Evolutionary conservation across 2,329 filamentous ascomycete species (phyloP).

Genomic region (Aspergillus awamori): DNA sequence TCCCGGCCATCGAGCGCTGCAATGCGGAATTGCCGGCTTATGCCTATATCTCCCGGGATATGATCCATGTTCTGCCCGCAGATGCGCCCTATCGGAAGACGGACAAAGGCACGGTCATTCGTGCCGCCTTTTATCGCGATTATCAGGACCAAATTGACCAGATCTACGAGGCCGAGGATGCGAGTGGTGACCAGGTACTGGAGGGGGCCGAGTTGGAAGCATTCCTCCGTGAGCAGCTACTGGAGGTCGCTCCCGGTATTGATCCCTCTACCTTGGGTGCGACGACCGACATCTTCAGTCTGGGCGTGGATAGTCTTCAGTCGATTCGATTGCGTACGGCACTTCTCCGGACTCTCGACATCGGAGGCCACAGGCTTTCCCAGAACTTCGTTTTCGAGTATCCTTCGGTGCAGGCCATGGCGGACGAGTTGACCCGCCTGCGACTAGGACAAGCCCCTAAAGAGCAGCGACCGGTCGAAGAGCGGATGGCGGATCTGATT

Average conservation of each 20-base stretch:
- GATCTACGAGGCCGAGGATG: constrained; percentile 21
- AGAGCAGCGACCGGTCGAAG: constrained; percentile 34
- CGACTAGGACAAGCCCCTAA: background rate
- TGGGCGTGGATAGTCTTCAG: constrained; percentile 29
- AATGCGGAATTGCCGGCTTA: constrained; percentile 53
- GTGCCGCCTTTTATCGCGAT: constrained; percentile 27
- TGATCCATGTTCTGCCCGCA: constrained; percentile 25
- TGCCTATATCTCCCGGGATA: constrained; percentile 28
- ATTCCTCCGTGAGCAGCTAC: constrained; percentile 37
- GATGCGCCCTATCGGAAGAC: constrained; percentile 25
- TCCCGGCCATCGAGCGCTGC: constrained; percentile 54
- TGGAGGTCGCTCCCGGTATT: constrained; percentile 33
- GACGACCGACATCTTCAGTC: constrained; percentile 25
- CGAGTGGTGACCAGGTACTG: constrained; percentile 16
- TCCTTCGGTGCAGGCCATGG: constrained; percentile 25
- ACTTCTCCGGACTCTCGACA: constrained; percentile 17
- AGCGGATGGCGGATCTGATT: constrained; percentile 44
- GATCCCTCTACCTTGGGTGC: constrained; percentile 14
- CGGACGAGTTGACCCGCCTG: constrained; percentile 9
- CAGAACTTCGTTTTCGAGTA: constrained; percentile 19
- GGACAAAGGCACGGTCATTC: constrained; percentile 30
- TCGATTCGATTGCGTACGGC: constrained; percentile 22
- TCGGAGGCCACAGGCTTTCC: background rate
- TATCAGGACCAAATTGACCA: constrained; percentile 24
- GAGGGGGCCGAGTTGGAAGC: constrained; percentile 17